Evolutionary conservation across 306 rosid species (phyloP).

Genomic region (Quercus gilva): DNA sequence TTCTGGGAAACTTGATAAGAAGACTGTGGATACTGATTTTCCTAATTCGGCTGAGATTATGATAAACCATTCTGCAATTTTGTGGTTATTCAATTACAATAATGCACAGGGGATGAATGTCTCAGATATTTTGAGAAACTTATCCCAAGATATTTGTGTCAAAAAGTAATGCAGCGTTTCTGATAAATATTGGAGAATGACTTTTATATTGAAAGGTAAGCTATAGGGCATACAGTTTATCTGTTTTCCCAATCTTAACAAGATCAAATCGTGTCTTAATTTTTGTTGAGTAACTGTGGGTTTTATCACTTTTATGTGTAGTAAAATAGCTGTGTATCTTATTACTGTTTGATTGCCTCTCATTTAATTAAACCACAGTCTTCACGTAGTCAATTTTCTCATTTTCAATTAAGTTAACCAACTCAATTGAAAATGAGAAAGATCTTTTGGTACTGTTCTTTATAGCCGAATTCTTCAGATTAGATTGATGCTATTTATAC

Average conservation of each 20-base stretch:
- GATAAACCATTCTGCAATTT: constrained; percentile 29
- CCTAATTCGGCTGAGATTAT: constrained; percentile 4
- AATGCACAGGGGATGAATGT: constrained; percentile 21
- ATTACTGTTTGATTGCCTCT: no score
- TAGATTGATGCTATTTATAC: no score
- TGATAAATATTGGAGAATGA: not conserved
- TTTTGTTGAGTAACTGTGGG: no score
- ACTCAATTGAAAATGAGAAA: no score
- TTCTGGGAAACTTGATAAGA: constrained; percentile 21
- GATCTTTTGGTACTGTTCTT: no score
- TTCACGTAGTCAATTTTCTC: no score
- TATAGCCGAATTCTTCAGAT: not conserved
- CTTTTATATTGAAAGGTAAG: not conserved
- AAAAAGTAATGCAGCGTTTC: not conserved
- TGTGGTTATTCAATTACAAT: constrained; percentile 29
- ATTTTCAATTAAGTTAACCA: no score
- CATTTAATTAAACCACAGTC: no score
- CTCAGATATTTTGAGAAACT: not conserved
- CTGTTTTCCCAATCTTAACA: not conserved
- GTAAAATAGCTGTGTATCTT: no score
- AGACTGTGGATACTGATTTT: not conserved
- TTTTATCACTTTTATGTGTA: no score
- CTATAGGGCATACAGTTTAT: not conserved
- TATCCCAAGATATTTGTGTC: not conserved
- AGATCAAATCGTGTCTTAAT: not conserved